phyloP scores from a whole-genome alignment of 805 yeast species.

The Starmera caribaea region DNA sequence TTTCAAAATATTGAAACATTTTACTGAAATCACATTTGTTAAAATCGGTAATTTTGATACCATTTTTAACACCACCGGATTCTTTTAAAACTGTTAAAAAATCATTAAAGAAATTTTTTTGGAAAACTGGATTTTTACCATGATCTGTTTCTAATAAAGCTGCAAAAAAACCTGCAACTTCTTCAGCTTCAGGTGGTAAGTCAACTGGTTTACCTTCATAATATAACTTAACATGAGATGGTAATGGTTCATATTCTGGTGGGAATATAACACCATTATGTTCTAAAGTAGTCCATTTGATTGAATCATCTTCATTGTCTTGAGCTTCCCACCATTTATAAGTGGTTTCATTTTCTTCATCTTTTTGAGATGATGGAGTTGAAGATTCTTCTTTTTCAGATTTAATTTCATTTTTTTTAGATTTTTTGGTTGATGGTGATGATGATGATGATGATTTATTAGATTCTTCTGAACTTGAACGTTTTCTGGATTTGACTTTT shows the following conservation, averaged over 20 bases:
- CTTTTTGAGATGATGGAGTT: slow-evolving; percentile 11
- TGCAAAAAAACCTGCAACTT: slow-evolving; percentile 91
- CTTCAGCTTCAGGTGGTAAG: slow-evolving; percentile 80
- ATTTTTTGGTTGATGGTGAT: slow-evolving; percentile 2
- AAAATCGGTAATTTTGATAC: slow-evolving; percentile 43
- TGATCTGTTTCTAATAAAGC: slow-evolving; percentile 86
- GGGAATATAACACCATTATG: slow-evolving; percentile 93
- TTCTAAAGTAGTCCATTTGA: slow-evolving; percentile 79
- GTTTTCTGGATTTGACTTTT: slow-evolving; percentile 6
- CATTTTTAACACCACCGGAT: slow-evolving; percentile 46
- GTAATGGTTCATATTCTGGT: slow-evolving; percentile 83
- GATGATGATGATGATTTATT: neutral
- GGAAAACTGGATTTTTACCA: slow-evolving; percentile 79
- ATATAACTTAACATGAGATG: slow-evolving; percentile 60
- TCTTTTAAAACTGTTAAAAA: slow-evolving; percentile 61
- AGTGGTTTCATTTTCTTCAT: slow-evolving; percentile 47
- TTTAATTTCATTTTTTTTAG: slow-evolving; percentile 5
- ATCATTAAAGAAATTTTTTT: slow-evolving; percentile 78
- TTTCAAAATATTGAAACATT: slow-evolving; percentile 65
- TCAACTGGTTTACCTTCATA: slow-evolving; percentile 72
- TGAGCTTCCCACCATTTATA: slow-evolving; percentile 83
- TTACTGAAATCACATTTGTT: slow-evolving; percentile 67
- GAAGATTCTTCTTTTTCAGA: slow-evolving; percentile 5
- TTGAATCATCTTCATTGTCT: slow-evolving; percentile 54
- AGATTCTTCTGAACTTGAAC: neutral